Percentiles rank a stretch among this genome's conserved stretches.
Conservation (phyloP, 306 rosid species). For the Cajanus cajan region DNA sequence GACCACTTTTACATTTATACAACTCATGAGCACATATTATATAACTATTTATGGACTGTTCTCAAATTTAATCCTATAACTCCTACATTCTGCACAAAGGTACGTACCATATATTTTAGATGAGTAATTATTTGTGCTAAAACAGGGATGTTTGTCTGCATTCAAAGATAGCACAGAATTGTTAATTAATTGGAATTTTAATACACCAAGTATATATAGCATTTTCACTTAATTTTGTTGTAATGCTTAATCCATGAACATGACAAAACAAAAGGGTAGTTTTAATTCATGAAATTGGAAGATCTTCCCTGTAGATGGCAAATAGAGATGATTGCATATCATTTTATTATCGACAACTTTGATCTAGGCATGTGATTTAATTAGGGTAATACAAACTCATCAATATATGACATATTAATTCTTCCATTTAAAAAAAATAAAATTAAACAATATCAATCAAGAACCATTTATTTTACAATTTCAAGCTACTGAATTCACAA, state of each 20-base stretch:
- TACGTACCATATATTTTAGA: neutral
- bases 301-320: neutral
- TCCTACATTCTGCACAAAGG: neutral
- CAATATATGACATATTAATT: neutral
- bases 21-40: neutral
- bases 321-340: neutral
- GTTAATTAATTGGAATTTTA: neutral
- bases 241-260: constrained; percentile 2
- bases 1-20: neutral
- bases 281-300: constrained; percentile 1
- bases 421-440: neutral
- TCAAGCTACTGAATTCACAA: neutral
- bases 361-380: neutral
- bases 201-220: neutral
- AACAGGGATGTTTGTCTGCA: neutral
- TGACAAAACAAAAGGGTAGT: neutral
- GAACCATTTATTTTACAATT: neutral
- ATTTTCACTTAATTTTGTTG: neutral
- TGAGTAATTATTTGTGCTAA: neutral
- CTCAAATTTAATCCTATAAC: neutral
- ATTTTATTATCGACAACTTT: neutral
- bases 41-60: neutral
- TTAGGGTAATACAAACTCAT: neutral
- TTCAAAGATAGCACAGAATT: neutral
- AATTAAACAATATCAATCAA: neutral